Conservation (phyloP, 2,329 filamentous ascomycete species). For the Zasmidium citrigriseum region DNA sequence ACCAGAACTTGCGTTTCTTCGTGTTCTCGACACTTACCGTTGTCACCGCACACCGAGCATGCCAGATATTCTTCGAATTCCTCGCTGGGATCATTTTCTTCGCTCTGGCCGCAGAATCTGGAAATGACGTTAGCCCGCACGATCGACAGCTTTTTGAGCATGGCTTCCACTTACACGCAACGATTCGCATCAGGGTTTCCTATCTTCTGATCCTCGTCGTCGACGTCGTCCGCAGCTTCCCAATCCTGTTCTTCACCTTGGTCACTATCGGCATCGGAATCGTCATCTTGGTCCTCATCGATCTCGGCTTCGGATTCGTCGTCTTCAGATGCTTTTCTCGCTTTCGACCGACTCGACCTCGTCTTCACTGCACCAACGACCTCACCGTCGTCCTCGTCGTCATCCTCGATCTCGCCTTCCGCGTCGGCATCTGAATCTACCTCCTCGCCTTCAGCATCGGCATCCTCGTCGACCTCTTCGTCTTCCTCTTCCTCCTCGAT, state of each 20-base stretch:
- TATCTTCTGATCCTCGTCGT: conserved; percentile 57
- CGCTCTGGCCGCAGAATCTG: conserved; percentile 80
- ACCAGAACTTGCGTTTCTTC: conserved; percentile 11
- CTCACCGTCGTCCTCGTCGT: conserved; percentile 49
- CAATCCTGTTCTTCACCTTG: conserved; percentile 56
- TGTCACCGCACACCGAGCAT: conserved; percentile 77
- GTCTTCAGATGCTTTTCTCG: conserved; percentile 37
- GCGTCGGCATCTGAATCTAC: conserved; percentile 51
- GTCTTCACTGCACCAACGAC: conserved; percentile 40
- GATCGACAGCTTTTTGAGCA: neutral
- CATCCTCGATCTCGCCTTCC: conserved; percentile 51
- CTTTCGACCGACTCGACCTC: conserved; percentile 34
- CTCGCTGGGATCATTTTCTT: conserved; percentile 78
- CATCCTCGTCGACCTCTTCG: conserved; percentile 38
- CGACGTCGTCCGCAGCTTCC: conserved; percentile 57
- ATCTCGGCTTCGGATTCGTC: conserved; percentile 39
- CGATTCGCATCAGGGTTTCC: conserved; percentile 55
- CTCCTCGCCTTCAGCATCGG: conserved; percentile 37
- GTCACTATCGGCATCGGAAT: conserved; percentile 45
- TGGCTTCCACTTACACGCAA: conserved; percentile 60
- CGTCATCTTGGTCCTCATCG: conserved; percentile 36
- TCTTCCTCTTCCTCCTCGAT: conserved; percentile 27
- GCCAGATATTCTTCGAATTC: conserved; percentile 78
- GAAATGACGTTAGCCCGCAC: conserved; percentile 26
- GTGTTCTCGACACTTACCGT: conserved; percentile 63